phyloP scores from a whole-genome alignment of 2,329 filamentous ascomycete species.

The Pyrenophora graminea region DNA sequence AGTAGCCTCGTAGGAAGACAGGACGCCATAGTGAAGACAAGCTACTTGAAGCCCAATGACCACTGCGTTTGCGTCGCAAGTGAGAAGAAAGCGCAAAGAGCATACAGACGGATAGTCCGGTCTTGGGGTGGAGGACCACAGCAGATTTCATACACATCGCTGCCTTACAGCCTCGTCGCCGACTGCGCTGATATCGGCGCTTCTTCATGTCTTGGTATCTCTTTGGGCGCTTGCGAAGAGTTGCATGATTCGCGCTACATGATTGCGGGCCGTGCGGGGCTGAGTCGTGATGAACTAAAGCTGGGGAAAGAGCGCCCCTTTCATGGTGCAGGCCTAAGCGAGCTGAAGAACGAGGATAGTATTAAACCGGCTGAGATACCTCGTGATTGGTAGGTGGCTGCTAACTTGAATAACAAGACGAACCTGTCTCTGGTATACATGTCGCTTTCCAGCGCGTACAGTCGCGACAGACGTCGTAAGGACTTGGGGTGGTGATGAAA shows the following conservation, averaged over 20 bases:
- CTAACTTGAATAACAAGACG: no score
- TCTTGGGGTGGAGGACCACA: background rate
- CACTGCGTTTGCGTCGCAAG: background rate
- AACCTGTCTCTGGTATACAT: no score
- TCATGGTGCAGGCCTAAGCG: constrained; percentile 1
- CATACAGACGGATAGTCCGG: no score
- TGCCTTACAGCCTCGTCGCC: background rate
- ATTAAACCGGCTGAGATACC: no score
- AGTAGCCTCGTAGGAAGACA: background rate
- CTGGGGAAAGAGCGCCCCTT: background rate
- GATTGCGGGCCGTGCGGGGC: background rate
- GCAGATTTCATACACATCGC: background rate
- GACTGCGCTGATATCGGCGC: background rate
- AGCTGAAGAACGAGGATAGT: background rate
- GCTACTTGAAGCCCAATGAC: background rate
- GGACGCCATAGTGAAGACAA: background rate
- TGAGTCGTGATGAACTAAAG: background rate
- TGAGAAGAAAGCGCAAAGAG: no score
- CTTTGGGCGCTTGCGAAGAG: background rate
- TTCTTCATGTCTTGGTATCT: background rate
- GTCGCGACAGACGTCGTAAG: no score
- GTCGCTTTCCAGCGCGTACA: no score
- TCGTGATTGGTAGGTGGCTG: no score
- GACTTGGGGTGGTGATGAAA: no score
- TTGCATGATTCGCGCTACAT: background rate